Conservation (phyloP, 148 eudicot species). For the Beta vulgaris region DNA sequence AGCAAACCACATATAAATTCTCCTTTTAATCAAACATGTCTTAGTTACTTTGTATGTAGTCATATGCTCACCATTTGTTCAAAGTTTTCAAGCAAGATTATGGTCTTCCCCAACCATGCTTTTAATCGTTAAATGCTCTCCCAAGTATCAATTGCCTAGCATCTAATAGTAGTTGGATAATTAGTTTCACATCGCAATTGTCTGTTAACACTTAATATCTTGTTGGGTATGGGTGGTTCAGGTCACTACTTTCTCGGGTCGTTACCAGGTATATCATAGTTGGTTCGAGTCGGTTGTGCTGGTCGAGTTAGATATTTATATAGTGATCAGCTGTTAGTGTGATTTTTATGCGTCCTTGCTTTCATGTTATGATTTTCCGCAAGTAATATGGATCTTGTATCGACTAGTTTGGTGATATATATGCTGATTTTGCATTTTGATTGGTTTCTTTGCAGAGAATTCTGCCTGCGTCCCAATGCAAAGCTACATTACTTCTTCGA, state of each 20-base stretch:
- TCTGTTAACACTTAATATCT: too few relatives aligned
- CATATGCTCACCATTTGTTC: neutral
- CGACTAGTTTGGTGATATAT: neutral
- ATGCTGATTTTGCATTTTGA: conserved; percentile 3
- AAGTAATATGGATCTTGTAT: neutral
- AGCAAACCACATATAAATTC: too few relatives aligned
- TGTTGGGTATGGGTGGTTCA: too few relatives aligned
- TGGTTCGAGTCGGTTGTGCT: too few relatives aligned
- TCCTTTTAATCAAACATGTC: too few relatives aligned
- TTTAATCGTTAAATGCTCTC: neutral
- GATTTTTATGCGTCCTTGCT: too few relatives aligned
- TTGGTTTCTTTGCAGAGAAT: conserved; percentile 43
- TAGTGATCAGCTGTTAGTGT: too few relatives aligned
- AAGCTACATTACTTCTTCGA: conserved; percentile 51
- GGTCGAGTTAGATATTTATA: too few relatives aligned
- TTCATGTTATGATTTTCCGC: neutral
- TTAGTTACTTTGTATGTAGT: too few relatives aligned
- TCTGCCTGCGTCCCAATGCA: conserved; percentile 80
- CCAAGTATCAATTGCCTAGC: neutral
- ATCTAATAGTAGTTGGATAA: neutral
- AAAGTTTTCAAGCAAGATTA: neutral
- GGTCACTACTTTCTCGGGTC: too few relatives aligned
- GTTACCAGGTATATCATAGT: too few relatives aligned
- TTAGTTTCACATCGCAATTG: neutral
- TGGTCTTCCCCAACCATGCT: neutral